phyloP scores from a whole-genome alignment of 2,329 filamentous ascomycete genomes.

The Passalora sequoiae region DNA sequence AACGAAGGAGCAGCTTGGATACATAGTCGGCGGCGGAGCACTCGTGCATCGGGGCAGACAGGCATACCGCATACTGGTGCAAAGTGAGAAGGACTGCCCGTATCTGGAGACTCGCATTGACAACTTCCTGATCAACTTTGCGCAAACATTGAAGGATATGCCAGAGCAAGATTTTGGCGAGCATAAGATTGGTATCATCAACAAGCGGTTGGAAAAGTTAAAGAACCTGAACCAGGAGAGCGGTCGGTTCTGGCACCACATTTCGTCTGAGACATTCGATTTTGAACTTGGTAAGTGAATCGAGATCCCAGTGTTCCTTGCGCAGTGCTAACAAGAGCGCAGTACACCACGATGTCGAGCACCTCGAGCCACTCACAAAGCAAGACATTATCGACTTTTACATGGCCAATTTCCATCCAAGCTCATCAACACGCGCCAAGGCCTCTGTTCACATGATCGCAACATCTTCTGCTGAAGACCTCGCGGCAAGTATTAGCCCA shows the following conservation, averaged over 20 bases:
- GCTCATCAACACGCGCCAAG: slow-evolving; percentile 71
- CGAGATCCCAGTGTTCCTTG: no score
- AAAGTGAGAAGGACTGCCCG: slow-evolving; percentile 78
- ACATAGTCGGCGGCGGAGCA: slow-evolving; percentile 84
- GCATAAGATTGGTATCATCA: slow-evolving; percentile 84
- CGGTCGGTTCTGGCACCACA: slow-evolving; percentile 75
- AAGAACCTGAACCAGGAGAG: slow-evolving; percentile 89
- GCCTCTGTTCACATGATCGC: slow-evolving; percentile 78
- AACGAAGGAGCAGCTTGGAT: slow-evolving; percentile 95
- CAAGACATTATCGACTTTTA: slow-evolving; percentile 76
- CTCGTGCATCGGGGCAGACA: slow-evolving; percentile 66
- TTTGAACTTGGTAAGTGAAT: slow-evolving; percentile 78
- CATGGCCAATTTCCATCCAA: slow-evolving; percentile 66
- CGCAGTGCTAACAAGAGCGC: no score
- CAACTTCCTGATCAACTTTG: slow-evolving; percentile 68
- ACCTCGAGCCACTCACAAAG: slow-evolving; percentile 71
- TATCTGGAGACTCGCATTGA: slow-evolving; percentile 88
- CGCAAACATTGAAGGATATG: slow-evolving; percentile 66
- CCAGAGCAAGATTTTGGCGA: slow-evolving; percentile 77
- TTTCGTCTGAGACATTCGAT: slow-evolving; percentile 80
- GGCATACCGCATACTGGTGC: slow-evolving; percentile 83
- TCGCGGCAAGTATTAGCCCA: slow-evolving; percentile 32
- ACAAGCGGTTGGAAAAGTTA: slow-evolving; percentile 80
- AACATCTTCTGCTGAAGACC: slow-evolving; percentile 48
- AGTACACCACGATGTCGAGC: slow-evolving; percentile 71